Evolutionary conservation across 2,329 filamentous ascomycete species (phyloP), one percentile per base, ranked within the genome.

Genomic region (Talaromyces sp.): DNA sequence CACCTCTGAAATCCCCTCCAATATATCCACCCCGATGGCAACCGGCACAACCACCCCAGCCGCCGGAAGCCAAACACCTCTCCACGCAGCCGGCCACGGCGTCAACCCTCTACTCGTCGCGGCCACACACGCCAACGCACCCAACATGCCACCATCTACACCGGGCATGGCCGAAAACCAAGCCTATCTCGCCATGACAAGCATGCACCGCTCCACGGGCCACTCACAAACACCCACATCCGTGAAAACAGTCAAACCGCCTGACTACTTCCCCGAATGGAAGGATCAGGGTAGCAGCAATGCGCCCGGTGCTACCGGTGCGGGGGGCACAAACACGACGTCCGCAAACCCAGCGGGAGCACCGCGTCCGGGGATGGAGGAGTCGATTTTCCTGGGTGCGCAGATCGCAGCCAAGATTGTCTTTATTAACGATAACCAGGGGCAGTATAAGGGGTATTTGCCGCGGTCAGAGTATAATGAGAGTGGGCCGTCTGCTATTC

Each of bases 31-130:
- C 0, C 95, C 95, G 1, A 86, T 90, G 11, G 93, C 92, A 22
- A 98, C 94, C 0, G 94, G 93, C 17, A 95, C 96, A 78, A 98
- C 94, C 1, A 96, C 95, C 0, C 92, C 91, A 1, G 73, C 81
- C 56, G 69, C 73, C 51, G 77, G 77, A 74, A 83, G 72, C 76
- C 43, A 53, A 64, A 82, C 69, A 72, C 80, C 78, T 61, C 82
- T 84, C 64, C 83, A 84, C 79, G 82, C 87, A 69, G 82, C 79
- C 68, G 79, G 78, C 3, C 81, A 84, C 62, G 86, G 87, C 49
- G 93, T 97, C 54, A 97, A 98, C 75, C 93, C 94, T 15, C 89
- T 98, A 3, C 86, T 98, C 4, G 91, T 96, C 67, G 94, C 94
- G 4, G 95, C 95, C 1, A 97, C 94, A 19, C 79, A 81, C 67